A percentile compares a stretch with the other conserved stretches of the same genome.
Evolutionary conservation across 1,284 basidiomycete genomes (phyloP).

Genomic region (Pyrrhoderma lamaoense): DNA sequence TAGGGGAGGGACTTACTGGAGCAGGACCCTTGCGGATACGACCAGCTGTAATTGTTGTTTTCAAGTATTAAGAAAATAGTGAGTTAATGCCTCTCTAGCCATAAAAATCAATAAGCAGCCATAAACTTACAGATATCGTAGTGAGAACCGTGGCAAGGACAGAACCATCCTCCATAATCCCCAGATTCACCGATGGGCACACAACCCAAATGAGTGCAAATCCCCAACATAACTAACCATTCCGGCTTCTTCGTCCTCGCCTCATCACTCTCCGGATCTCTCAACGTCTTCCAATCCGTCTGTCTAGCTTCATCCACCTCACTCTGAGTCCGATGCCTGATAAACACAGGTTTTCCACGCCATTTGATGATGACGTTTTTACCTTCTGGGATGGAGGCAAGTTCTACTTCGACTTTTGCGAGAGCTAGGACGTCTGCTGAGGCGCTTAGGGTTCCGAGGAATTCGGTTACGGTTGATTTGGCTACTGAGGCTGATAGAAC

Average conservation of each 20-base stretch:
- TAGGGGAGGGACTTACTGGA: conserved; percentile 49
- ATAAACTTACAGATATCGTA: conserved; percentile 81
- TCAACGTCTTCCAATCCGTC: conserved; percentile 79
- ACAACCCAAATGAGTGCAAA: conserved; percentile 98
- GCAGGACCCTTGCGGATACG: conserved; percentile 94
- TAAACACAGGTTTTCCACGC: conserved; percentile 99
- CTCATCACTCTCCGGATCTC: conserved; percentile 92
- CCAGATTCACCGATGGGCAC: conserved; percentile 98
- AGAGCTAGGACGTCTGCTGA: conserved; percentile 97
- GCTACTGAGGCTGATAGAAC: conserved; percentile 91
- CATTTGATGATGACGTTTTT: conserved; percentile 98
- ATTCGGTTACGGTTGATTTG: conserved; percentile 91
- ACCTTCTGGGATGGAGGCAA: conserved; percentile 90
- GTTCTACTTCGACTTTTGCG: conserved; percentile 96
- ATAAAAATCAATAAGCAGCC: conserved; percentile 4
- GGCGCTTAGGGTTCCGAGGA: conserved; percentile 93
- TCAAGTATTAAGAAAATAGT: conserved; percentile 17
- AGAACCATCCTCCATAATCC: conserved; percentile 98
- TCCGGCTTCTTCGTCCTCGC: conserved; percentile 90
- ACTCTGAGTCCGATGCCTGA: conserved; percentile 87
- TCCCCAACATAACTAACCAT: conserved; percentile 97
- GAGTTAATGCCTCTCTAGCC: neutral
- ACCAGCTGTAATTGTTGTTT: conserved; percentile 50
- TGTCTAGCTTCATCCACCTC: conserved; percentile 94
- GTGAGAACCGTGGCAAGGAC: conserved; percentile 97